Conservation (phyloP, 805 yeast species). For the Teunomyces funiuensis region DNA sequence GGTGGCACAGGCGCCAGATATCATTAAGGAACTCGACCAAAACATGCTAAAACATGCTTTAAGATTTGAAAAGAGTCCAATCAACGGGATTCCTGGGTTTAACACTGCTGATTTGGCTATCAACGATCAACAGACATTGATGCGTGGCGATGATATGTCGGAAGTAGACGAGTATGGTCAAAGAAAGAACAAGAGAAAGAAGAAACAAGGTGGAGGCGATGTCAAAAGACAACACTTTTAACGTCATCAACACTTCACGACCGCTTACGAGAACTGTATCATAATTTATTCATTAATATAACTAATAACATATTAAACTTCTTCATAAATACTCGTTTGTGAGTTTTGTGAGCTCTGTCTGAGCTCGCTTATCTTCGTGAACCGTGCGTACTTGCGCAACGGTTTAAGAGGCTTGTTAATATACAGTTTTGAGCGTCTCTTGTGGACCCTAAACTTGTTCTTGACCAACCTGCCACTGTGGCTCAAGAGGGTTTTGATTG, state of each 20-base stretch:
- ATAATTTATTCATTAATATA: neutral
- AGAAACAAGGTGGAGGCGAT: constrained; percentile 38
- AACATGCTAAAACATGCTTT: constrained; percentile 50
- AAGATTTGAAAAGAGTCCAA: constrained; percentile 62
- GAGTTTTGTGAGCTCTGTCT: constrained; percentile 4
- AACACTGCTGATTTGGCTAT: constrained; percentile 67
- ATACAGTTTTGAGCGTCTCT: constrained; percentile 11
- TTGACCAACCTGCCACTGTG: constrained; percentile 37
- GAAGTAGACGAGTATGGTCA: constrained; percentile 38
- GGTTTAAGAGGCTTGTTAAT: constrained; percentile 22
- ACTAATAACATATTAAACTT: constrained; percentile 2
- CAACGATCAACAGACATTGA: constrained; percentile 44
- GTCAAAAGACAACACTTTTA: constrained; percentile 37
- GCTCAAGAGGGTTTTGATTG: constrained; percentile 31
- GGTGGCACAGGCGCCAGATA: constrained; percentile 40
- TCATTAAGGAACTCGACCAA: constrained; percentile 50
- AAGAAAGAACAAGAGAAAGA: constrained; percentile 37
- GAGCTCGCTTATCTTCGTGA: constrained; percentile 24
- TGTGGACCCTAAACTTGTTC: constrained; percentile 29
- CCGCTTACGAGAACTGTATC: neutral
- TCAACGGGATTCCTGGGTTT: constrained; percentile 76
- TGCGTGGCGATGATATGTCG: constrained; percentile 41
- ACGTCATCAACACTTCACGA: neutral
- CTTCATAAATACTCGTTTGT: neutral
- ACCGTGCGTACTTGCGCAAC: constrained; percentile 21